Conservation (phyloP, 2,329 filamentous ascomycete genomes). For the Calcarisporium arbuscula region DNA sequence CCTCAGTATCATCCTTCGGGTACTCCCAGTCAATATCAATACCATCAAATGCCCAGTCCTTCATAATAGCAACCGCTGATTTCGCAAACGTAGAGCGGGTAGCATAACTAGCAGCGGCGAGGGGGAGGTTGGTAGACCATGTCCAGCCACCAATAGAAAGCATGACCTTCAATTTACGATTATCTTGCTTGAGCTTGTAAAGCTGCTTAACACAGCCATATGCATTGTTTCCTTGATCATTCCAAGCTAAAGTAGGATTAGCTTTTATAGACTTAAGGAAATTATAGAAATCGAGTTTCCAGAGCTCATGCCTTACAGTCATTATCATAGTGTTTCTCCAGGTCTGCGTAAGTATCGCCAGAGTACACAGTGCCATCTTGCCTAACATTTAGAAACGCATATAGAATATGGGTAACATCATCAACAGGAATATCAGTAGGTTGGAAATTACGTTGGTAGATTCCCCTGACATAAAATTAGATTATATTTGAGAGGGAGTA, state of each 20-base stretch:
- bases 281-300: background rate
- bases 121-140: constrained; percentile 66
- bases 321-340: constrained; percentile 61
- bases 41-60: constrained; percentile 60
- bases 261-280: background rate
- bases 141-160: constrained; percentile 81
- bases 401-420: constrained; percentile 70
- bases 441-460: constrained; percentile 68
- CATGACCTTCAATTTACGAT: constrained; percentile 69
- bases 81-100: constrained; percentile 60
- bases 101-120: constrained; percentile 53
- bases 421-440: constrained; percentile 62
- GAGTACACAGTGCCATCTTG: constrained; percentile 65
- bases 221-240: constrained; percentile 58
- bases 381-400: constrained; percentile 71
- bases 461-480: constrained; percentile 44
- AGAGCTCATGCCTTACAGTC: constrained; percentile 53
- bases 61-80: constrained; percentile 61
- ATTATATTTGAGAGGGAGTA: background rate
- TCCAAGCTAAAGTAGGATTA: constrained; percentile 24
- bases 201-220: constrained; percentile 77
- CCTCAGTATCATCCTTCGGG: constrained; percentile 26
- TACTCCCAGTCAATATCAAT: constrained; percentile 36
- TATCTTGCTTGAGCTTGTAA: constrained; percentile 65
- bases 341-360: constrained; percentile 60